These are phyloP conservation scores for Phylloporus scabripes DNA, from an alignment of 768 basidiomycete species.

Conservation along the genomic window DNA sequence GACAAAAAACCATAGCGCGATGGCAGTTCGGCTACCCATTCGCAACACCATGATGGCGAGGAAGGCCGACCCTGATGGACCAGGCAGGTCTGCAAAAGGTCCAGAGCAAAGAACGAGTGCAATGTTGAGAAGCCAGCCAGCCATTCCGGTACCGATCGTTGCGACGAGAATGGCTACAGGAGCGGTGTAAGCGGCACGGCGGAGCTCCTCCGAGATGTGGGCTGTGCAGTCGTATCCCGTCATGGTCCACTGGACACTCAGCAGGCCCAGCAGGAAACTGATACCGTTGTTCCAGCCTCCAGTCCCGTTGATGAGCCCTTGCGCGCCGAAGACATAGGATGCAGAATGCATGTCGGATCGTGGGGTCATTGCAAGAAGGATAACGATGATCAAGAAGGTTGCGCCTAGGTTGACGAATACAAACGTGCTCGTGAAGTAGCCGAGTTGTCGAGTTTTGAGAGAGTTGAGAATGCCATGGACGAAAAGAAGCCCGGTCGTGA, in stretches of 20 bases:
- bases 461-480: constrained; percentile 42
- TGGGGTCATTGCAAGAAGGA: constrained; percentile 39
- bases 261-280: constrained; percentile 41
- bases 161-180: constrained; percentile 42
- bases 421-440: constrained; percentile 30
- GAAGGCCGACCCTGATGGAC: constrained; percentile 50
- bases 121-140: constrained; percentile 66
- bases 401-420: constrained; percentile 44
- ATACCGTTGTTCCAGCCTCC: constrained; percentile 40
- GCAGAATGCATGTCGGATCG: constrained; percentile 53
- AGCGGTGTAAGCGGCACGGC: constrained; percentile 45
- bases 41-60: constrained; percentile 52
- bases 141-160: constrained; percentile 41
- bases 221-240: constrained; percentile 29
- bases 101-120: constrained; percentile 56
- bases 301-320: constrained; percentile 35
- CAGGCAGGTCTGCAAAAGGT: constrained; percentile 43
- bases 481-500: constrained; percentile 37
- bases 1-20: constrained; percentile 53
- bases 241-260: constrained; percentile 48
- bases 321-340: constrained; percentile 50
- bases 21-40: constrained; percentile 45
- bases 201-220: constrained; percentile 41
- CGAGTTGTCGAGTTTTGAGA: constrained; percentile 36
- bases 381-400: constrained; percentile 39